Base-by-base conservation (phyloP, 371 early-diverging fungal genomes). In the Rhizomucor pusillus region DNA sequence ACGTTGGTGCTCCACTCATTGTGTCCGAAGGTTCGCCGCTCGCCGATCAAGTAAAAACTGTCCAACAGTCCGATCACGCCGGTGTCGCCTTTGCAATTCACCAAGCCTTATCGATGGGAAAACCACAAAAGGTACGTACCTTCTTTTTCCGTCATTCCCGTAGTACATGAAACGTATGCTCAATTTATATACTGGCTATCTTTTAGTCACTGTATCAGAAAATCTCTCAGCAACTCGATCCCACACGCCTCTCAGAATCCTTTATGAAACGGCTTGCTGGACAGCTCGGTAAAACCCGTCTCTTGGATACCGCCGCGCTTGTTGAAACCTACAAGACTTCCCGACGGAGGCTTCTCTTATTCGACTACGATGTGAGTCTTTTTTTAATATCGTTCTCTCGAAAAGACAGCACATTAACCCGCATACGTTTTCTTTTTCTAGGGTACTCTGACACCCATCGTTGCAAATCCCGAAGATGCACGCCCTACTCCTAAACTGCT, bases 381-480 rank as follows among this genome's bases (percentile, higher is more conserved):
- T 54, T 40, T n/a, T 43, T 23, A n/a, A n/a, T n/a, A n/a, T n/a
- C n/a, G n/a, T n/a, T n/a, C n/a, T n/a, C n/a, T n/a, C n/a, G n/a
- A n/a, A n/a, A n/a, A n/a, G n/a, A n/a, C n/a, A n/a, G n/a, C n/a
- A n/a, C n/a, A n/a, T n/a, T n/a, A n/a, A n/a, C n/a, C n/a, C n/a
- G n/a, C 29, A 29, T 5, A 29, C 7, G 29, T 29, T 5, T 5
- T 29, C 29, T 29, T 29, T 5, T 43, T 43, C 37, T 63, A 82
- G 82, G 95, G 97, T 35, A 95, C 95, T 0, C 67, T 97, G 55
- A 83, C 90, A 4, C 89, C 90, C 1, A 90, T 90, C 50, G 81
- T 81, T 40, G 84, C 85, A 48, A 83, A 82, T 5, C 91, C 92
- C 6, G 79, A 81, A 0, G 85, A 84, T 14, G 91, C 91, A 13